Evolutionary conservation across 352 stramenopile genomes (phyloP), one percentile per base, ranked within the genome.

Genomic region (Phytophthora pseudosyringae): DNA sequence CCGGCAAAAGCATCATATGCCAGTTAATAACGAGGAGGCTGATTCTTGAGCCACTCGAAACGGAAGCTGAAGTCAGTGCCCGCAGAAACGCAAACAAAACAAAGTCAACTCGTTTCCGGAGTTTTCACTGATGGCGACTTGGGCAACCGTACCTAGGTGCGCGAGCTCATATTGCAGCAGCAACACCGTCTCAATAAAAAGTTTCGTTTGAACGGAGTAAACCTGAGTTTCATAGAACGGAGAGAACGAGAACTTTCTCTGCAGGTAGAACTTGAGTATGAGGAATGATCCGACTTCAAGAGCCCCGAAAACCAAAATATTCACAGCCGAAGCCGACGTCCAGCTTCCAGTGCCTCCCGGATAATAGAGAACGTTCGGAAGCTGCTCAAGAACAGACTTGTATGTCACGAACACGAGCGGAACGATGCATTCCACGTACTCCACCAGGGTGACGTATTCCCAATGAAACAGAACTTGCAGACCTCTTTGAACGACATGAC

Each of bases 281-380:
- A 79, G 4, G 10, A 82, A 64, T 4, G 70, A 81, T 10, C 48
- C 36, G 11, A 77, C 18, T 61, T 83, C 69, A 3, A 84, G 61
- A 6, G 41, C 5, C 0, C 57, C 48, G 60, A 76, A 78, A 3
- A 67, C n/a, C 8, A 66, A 4, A 0, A 69, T 12, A 5, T 64
- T 64, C 36, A 57, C 43, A 35, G 32, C 18, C 3, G 31, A 28
- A 13, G 51, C 8, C 25, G 39, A 7, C n/a, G 40, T 35, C 44
- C 41, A 53, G 43, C 53, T 54, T 18, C 8, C 15, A 12, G 11
- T 43, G 6, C 41, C 21, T 4, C 15, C 29, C 3, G 40, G 43
- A 15, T 40, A 62, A 11, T 59, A 63, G 10, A 41, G 21, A 15
- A 11, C 13, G 25, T 63, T 63, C 8, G 32, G 43, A 7, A 48